Conservation (phyloP, 352 stramenopile species). For the Globisporangium paroecandrum region DNA sequence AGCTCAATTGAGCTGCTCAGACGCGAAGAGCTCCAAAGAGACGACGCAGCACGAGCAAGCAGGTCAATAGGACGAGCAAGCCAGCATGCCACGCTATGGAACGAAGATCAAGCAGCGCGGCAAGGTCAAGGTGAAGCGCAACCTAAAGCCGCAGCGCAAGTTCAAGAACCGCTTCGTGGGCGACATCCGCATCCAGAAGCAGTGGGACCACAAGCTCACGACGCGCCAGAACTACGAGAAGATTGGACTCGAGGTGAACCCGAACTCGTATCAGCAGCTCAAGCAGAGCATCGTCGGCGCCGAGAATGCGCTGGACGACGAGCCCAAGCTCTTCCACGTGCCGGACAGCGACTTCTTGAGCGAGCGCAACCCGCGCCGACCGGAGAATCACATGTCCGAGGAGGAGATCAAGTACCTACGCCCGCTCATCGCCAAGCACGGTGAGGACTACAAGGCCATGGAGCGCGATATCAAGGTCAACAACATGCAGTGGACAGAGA, state of each 20-base stretch:
- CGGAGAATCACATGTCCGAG: slow-evolving; percentile 75
- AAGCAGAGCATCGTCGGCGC: slow-evolving; percentile 41
- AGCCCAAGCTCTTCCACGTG: slow-evolving; percentile 63
- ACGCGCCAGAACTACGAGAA: slow-evolving; percentile 79
- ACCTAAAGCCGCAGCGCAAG: slow-evolving; percentile 68
- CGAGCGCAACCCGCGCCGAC: slow-evolving; percentile 67
- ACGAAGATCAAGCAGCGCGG: slow-evolving; percentile 62
- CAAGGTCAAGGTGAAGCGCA: slow-evolving; percentile 64
- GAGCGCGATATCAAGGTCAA: slow-evolving; percentile 81
- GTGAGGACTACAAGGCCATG: slow-evolving; percentile 76
- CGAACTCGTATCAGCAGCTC: slow-evolving; percentile 57
- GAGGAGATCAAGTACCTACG: slow-evolving; percentile 78
- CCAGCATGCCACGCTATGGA: slow-evolving; percentile 41
- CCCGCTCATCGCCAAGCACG: slow-evolving; percentile 64
- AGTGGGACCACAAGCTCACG: slow-evolving; percentile 80
- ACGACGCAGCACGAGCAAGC: slow-evolving; percentile 4
- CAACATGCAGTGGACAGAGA: slow-evolving; percentile 80
- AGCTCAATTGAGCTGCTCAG: neutral
- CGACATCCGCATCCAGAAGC: slow-evolving; percentile 62
- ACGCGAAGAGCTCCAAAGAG: slow-evolving; percentile 6
- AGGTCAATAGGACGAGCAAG: neutral
- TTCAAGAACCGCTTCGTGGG: slow-evolving; percentile 76
- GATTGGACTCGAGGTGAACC: slow-evolving; percentile 63
- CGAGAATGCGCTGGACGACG: slow-evolving; percentile 54
- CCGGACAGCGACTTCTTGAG: slow-evolving; percentile 76